A percentile compares a stretch with the other conserved stretches of the same genome.
Evolutionary conservation across 2,329 filamentous ascomycete genomes (phyloP).

Genomic region (Epicoccum sorghinum): DNA sequence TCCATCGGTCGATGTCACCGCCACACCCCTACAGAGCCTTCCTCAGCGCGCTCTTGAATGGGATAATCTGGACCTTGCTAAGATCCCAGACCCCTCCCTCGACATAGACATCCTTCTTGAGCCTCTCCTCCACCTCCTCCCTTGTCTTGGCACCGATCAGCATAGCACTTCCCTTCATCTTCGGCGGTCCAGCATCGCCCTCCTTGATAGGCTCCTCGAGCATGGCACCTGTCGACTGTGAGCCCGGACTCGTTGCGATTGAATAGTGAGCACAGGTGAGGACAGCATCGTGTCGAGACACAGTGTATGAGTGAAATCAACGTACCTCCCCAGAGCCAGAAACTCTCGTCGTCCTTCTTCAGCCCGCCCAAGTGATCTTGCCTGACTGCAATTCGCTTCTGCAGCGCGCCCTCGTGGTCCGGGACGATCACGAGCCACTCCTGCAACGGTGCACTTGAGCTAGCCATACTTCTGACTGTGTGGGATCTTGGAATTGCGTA

Average conservation of each 20-base stretch:
- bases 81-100: constrained; percentile 78
- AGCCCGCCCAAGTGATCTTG: constrained; percentile 42
- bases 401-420: constrained; percentile 50
- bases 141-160: constrained; percentile 69
- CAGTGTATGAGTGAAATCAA: neutral
- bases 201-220: constrained; percentile 57
- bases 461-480: constrained; percentile 17
- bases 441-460: constrained; percentile 29
- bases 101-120: constrained; percentile 77
- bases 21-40: constrained; percentile 43
- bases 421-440: constrained; percentile 61
- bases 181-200: constrained; percentile 62
- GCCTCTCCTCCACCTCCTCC: constrained; percentile 70
- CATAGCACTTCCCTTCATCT: constrained; percentile 77
- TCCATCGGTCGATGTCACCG: neutral
- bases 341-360: constrained; percentile 33
- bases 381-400: constrained; percentile 52
- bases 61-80: constrained; percentile 56
- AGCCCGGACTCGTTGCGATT: neutral
- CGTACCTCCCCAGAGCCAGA: constrained; percentile 47
- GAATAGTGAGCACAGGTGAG: neutral
- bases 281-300: neutral
- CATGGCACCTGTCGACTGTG: constrained; percentile 36
- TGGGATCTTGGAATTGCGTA: neutral
- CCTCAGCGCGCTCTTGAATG: constrained; percentile 56